phyloP scores from a whole-genome alignment of 1,284 basidiomycete species.

The Trichosporon ovoides region DNA sequence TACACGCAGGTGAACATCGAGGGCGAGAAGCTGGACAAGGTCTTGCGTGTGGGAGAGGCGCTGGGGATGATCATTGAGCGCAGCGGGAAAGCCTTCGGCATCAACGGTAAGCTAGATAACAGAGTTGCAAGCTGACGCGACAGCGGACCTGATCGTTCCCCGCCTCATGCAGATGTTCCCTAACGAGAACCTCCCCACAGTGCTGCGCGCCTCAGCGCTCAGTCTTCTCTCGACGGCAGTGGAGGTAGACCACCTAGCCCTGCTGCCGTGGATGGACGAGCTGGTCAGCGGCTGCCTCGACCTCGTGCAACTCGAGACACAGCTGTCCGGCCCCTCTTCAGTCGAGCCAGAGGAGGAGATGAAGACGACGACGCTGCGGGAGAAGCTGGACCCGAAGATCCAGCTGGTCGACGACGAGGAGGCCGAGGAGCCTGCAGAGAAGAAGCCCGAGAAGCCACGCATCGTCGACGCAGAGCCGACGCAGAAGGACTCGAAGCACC shows the following conservation, averaged over 20 bases:
- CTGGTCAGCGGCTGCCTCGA: conserved; percentile 66
- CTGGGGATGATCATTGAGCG: conserved; percentile 70
- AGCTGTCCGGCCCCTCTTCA: conserved; percentile 20
- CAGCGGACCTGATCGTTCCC: conserved; percentile 68
- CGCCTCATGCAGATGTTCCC: conserved; percentile 61
- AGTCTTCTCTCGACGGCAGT: conserved; percentile 71
- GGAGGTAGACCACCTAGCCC: conserved; percentile 59
- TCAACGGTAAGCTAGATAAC: conserved; percentile 57
- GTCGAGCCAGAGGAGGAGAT: background rate
- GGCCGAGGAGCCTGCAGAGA: conserved; percentile 17
- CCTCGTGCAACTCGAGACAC: conserved; percentile 68
- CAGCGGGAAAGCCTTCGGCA: conserved; percentile 64
- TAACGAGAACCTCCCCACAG: conserved; percentile 59
- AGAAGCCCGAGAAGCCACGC: conserved; percentile 17
- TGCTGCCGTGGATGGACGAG: conserved; percentile 61
- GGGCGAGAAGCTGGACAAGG: conserved; percentile 66
- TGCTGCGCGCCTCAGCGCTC: conserved; percentile 72
- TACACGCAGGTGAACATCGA: conserved; percentile 51
- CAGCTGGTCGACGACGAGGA: conserved; percentile 23
- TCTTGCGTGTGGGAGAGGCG: conserved; percentile 85
- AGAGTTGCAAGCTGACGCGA: background rate
- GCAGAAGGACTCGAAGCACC: conserved; percentile 59
- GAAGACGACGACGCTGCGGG: conserved; percentile 1
- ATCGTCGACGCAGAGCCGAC: conserved; percentile 55
- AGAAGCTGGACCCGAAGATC: conserved; percentile 10